Evolutionary conservation across 1,284 basidiomycete genomes (phyloP).

Genomic region (Coriolopsis trogii): DNA sequence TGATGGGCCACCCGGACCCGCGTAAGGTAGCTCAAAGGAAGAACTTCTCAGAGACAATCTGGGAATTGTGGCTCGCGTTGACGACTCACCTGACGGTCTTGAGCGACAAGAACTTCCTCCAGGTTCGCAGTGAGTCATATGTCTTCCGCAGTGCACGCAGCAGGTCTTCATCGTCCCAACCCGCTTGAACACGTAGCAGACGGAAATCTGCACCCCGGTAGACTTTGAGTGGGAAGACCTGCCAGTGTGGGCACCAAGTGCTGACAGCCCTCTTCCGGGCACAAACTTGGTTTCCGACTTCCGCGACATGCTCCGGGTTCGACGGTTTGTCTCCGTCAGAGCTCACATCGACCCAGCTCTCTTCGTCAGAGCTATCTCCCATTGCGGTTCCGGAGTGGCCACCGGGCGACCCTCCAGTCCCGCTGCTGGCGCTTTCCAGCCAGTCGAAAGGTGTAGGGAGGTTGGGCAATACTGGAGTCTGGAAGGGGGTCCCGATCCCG

Average conservation of each 20-base stretch:
- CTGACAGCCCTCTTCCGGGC: too few species aligned
- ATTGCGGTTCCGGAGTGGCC: too few species aligned
- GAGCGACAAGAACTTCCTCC: constrained; percentile 19
- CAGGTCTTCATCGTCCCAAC: constrained; percentile 26
- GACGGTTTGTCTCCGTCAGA: not conserved
- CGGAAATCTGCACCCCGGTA: constrained; percentile 17
- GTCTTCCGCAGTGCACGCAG: constrained; percentile 16
- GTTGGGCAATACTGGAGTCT: not conserved
- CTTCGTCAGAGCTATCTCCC: too few species aligned
- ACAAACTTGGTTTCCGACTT: not conserved
- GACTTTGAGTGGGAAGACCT: constrained; percentile 20
- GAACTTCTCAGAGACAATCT: too few species aligned
- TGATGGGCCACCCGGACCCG: constrained; percentile 4
- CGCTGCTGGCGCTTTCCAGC: not conserved
- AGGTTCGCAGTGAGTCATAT: constrained; percentile 18
- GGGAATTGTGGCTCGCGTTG: too few species aligned
- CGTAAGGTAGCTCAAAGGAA: constrained; percentile 1
- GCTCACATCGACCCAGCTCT: not conserved
- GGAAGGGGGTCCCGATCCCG: constrained; percentile 5
- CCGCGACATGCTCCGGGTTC: not conserved
- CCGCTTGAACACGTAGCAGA: constrained; percentile 8
- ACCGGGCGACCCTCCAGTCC: not conserved
- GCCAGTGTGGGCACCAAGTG: constrained; percentile 21
- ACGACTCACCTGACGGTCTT: constrained; percentile 17
- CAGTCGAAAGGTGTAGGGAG: not conserved